Conservation (phyloP, 345 rosid genomes). For the Punica granatum region DNA sequence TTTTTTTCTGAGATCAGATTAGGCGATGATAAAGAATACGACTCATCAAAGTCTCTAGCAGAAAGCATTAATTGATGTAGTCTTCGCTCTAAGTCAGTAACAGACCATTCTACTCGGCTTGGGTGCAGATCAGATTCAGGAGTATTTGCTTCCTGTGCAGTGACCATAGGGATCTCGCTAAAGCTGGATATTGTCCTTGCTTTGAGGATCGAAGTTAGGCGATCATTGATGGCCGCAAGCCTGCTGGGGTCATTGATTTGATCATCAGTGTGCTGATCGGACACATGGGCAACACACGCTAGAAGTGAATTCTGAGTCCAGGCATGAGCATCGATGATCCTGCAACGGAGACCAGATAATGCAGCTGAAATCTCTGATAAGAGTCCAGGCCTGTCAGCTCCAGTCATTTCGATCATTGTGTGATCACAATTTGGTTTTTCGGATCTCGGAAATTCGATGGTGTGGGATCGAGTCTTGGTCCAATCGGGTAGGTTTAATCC, state of each 20-base stretch:
- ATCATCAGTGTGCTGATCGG: conserved; percentile 38
- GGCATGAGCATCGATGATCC: conserved; percentile 60
- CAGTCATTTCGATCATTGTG: conserved; percentile 61
- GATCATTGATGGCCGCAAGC: conserved; percentile 52
- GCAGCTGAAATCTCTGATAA: conserved; percentile 73
- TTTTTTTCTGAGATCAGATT: conserved; percentile 5
- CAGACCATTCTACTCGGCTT: conserved; percentile 24
- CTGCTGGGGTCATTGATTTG: conserved; percentile 55
- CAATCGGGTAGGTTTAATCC: background rate
- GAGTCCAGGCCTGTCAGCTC: conserved; percentile 63
- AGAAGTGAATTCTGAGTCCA: conserved; percentile 75
- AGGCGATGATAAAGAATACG: conserved; percentile 10
- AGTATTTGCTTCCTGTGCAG: conserved; percentile 30
- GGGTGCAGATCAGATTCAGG: conserved; percentile 32
- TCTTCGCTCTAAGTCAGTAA: conserved; percentile 51
- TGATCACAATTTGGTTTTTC: conserved; percentile 28
- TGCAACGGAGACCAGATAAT: conserved; percentile 51
- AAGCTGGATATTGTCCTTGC: conserved; percentile 20
- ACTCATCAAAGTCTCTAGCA: conserved; percentile 50
- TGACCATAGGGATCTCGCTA: conserved; percentile 18
- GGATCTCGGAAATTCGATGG: background rate
- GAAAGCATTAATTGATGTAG: conserved; percentile 67
- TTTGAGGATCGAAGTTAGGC: conserved; percentile 49
- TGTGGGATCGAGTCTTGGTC: conserved; percentile 16
- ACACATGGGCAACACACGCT: conserved; percentile 59